These are phyloP conservation scores for Skeletonema potamos DNA, from an alignment of 108 stramenopile genomes.

Conservation along the genomic window DNA sequence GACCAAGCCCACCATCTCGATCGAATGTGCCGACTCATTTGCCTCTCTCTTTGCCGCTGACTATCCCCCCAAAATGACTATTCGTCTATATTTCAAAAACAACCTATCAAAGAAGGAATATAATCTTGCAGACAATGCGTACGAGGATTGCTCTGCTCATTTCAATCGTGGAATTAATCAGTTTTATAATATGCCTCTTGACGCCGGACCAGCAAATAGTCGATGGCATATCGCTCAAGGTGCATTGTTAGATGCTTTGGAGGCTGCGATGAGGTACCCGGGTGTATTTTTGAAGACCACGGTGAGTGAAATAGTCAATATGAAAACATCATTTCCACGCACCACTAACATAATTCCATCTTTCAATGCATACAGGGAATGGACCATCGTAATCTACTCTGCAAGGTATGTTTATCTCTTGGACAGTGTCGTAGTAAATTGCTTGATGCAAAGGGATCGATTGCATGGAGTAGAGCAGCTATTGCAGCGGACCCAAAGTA, in stretches of 20 bases:
- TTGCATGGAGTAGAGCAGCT: conserved; percentile 1
- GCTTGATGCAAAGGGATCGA: background rate
- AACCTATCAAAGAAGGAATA: background rate
- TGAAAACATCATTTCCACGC: no score
- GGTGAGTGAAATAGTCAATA: no score
- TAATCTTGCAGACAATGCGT: background rate
- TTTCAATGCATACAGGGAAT: background rate
- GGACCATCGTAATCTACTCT: background rate
- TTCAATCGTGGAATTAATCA: background rate
- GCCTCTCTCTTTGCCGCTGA: background rate
- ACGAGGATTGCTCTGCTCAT: background rate
- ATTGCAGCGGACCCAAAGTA: background rate
- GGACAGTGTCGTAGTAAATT: background rate
- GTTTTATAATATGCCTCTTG: background rate
- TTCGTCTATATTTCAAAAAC: background rate
- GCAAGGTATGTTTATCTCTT: background rate
- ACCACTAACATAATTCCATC: no score
- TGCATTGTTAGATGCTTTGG: background rate
- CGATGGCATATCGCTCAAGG: background rate
- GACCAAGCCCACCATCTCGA: background rate
- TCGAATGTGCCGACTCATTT: background rate
- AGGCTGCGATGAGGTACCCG: background rate
- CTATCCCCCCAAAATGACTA: background rate
- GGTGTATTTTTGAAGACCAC: background rate
- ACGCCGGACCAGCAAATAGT: background rate